Evolutionary conservation across 1,139 yeast genomes (phyloP).

Genomic region (Yamadazyma epiphylla): DNA sequence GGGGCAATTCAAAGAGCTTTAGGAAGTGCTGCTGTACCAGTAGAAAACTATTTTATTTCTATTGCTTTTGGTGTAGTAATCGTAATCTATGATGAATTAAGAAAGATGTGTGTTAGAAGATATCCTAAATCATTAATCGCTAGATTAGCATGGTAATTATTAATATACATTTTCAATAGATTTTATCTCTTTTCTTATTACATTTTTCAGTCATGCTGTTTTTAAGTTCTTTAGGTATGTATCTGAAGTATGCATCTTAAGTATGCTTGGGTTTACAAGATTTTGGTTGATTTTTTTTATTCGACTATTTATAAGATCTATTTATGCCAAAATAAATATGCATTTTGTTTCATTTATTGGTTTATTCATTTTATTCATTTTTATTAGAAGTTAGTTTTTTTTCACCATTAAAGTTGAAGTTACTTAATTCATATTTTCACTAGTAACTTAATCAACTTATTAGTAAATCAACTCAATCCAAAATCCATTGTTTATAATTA

Average conservation of each 20-base stretch:
- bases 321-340: background rate
- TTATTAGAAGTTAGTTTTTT: background rate
- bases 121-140: conserved; percentile 38
- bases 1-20: conserved; percentile 39
- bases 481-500: conserved; percentile 42
- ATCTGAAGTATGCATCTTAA: too few species aligned
- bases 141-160: conserved; percentile 36
- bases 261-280: too few species aligned
- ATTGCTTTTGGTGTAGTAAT: conserved; percentile 42
- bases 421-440: too few species aligned
- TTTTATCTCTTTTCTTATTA: too few species aligned
- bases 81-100: conserved; percentile 37
- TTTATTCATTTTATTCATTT: too few species aligned
- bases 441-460: background rate
- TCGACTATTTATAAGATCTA: background rate
- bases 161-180: too few species aligned
- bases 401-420: background rate
- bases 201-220: too few species aligned
- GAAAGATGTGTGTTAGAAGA: conserved; percentile 37
- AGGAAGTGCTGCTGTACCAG: conserved; percentile 40
- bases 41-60: conserved; percentile 47
- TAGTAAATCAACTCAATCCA: conserved; percentile 9
- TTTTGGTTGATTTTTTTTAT: too few species aligned
- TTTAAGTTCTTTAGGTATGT: too few species aligned
- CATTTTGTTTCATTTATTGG: background rate